Percentiles rank a stretch among this genome's conserved stretches.
phyloP scores from a whole-genome alignment of 352 stramenopile genomes.

The Globisporangium paroecandrum region DNA sequence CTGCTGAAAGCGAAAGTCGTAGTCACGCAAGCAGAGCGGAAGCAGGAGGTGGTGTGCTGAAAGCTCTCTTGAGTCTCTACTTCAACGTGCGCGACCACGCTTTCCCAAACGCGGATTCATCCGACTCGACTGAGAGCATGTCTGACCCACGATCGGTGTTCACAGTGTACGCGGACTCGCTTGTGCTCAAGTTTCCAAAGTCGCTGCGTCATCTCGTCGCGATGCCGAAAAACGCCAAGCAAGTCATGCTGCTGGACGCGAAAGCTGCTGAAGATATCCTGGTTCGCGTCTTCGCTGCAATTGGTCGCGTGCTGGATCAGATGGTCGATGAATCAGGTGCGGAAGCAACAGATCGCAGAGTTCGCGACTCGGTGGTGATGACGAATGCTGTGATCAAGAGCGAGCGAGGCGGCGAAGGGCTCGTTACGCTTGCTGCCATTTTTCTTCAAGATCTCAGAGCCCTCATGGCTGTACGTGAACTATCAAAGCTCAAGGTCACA shows the following conservation, averaged over 20 bases:
- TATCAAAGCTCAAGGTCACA: constrained; percentile 42
- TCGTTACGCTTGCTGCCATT: constrained; percentile 26
- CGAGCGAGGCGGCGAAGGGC: constrained; percentile 10
- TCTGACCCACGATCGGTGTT: constrained; percentile 24
- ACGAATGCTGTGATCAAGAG: background rate
- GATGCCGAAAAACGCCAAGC: constrained; percentile 21
- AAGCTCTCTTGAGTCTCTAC: constrained; percentile 38
- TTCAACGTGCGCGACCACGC: constrained; percentile 24
- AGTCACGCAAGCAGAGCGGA: background rate
- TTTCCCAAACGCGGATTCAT: background rate
- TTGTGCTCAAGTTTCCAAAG: constrained; percentile 38
- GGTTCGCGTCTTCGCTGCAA: constrained; percentile 35
- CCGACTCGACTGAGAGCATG: background rate
- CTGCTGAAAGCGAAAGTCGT: background rate
- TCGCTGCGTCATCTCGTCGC: constrained; percentile 32
- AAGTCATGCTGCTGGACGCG: constrained; percentile 34
- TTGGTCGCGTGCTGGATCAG: constrained; percentile 28
- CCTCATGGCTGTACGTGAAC: constrained; percentile 26
- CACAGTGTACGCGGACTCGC: constrained; percentile 46
- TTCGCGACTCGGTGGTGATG: constrained; percentile 12
- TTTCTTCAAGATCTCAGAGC: constrained; percentile 37
- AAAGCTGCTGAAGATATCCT: constrained; percentile 41
- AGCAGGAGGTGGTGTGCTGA: constrained; percentile 19
- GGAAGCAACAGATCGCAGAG: constrained; percentile 16
- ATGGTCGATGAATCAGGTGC: constrained; percentile 9